Evolutionary conservation across 441 rosid species (phyloP), one percentile per base, ranked within the genome.

Genomic region (Erodium texanum): DNA sequence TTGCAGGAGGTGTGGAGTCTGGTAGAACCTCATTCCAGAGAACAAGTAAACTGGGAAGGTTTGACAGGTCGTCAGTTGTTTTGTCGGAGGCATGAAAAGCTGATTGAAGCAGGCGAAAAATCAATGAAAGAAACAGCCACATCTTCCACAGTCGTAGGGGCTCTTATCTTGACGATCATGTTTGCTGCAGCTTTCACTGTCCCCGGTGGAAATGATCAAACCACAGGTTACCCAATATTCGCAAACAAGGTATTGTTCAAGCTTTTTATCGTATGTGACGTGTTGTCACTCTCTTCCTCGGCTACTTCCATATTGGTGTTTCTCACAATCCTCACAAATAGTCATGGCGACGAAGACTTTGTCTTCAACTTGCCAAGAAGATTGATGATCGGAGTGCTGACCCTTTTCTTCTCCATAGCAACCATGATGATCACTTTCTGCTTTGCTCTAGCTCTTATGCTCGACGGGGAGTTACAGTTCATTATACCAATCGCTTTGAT

Each of bases 311-410:
- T 12, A 7, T 24, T 75, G 9, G 54, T 78, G 1, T 75, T 75
- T 67, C 45, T 72, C 4, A 65, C 70, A 23, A 52, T 78, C 19
- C 68, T 78, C 16, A 72, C 81, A 2, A 75, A 74, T 0, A 68
- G 71, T 38, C 75, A 69, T 2, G 68, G 76, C 0, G 74, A 69
- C 18, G 66, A 65, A 12, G 77, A 72, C 43, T 75, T 78, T 66
- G 67, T 45, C n/a, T 24, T 19, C 3, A 36, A 74, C 1, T 59
- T 78, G 19, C 81, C 81, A 0, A 24, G 3, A 16, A 78, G 58
- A 59, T 22, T 73, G 22, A 75, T 78, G 43, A 23, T 75, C 0
- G 74, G 78, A 12, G 64, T 76, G 16, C n/a, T 12, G 3, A 48
- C 79, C 0, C 75, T 76, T 18, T 76, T 76, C 63, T 27, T 71